phyloP scores from a whole-genome alignment of 75 land plant genomes.

The Sequoiadendron giganteum region DNA sequence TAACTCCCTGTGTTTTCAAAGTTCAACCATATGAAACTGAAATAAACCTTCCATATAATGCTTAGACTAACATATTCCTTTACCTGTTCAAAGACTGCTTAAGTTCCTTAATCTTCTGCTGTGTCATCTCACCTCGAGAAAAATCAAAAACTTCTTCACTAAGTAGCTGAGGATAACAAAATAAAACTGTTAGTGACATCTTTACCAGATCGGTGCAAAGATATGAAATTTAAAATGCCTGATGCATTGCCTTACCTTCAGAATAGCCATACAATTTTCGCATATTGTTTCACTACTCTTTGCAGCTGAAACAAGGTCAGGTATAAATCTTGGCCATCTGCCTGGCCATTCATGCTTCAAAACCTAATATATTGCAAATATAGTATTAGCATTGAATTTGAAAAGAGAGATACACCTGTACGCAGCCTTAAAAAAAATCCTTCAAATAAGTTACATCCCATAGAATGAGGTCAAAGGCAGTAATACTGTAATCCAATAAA shows the following conservation, averaged over 20 bases:
- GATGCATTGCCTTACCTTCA: constrained; percentile 54
- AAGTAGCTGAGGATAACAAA: constrained; percentile 59
- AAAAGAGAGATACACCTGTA: neutral
- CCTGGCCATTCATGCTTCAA: constrained; percentile 99
- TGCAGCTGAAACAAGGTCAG: constrained; percentile 96
- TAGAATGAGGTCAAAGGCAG: neutral
- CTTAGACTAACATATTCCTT: neutral
- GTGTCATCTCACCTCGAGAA: constrained; percentile 98
- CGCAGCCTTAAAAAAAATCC: neutral
- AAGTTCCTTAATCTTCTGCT: constrained; percentile 93
- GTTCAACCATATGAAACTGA: neutral
- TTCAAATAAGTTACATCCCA: neutral
- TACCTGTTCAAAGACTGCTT: constrained; percentile 96
- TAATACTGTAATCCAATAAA: neutral
- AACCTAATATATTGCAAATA: constrained; percentile 44
- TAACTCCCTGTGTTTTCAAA: neutral
- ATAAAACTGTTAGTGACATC: neutral
- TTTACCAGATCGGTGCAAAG: neutral
- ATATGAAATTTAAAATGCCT: neutral
- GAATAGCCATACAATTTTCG: constrained; percentile 98
- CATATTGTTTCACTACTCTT: constrained; percentile 98
- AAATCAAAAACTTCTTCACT: constrained; percentile 99
- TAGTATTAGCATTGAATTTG: neutral
- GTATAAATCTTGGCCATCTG: constrained; percentile 89
- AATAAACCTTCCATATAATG: neutral